Base-by-base conservation (phyloP, 192 early-diverging fungal species). In the Coemansia reversa region DNA sequence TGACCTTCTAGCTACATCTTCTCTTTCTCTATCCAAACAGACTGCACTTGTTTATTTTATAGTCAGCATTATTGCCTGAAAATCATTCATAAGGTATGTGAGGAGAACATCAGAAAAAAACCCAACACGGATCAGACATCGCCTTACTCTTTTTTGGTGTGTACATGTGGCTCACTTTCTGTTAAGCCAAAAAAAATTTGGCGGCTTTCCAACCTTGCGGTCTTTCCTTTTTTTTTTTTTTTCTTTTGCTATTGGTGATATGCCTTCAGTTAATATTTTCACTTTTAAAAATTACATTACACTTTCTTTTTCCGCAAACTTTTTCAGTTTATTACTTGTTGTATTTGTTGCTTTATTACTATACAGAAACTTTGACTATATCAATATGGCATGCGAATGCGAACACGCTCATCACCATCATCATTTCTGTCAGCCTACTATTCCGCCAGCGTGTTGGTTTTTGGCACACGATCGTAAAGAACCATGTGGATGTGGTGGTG, bases 401-500 rank as follows among this genome's bases (percentile, higher is more conserved):
- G 24, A 59, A 39, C 23, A 53, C 16, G 19, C 55, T 4, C 64
- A 55, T 29, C 63, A 65, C 23, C 35, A 58, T n/a, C 45, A 48
- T 49, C 59, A 60, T 23, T 56, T 56, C 29, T 62, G 63, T 42
- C 47, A 51, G 24, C 69, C 69, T 14, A 48, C 60, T 1, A 49
- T 72, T 12, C 69, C 68, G 2, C 61, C 75, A 6, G 65, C 75
- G 2, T 77, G 75, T 66, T 77, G 75, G 75, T 67, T 77, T 53
- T 55, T 77, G 23, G 64, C 51, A 8, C 75, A 77, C 49, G 75
- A 77, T 30, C 69, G 75, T 24, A 76, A 76, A 33, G 75, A 71
- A 59, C 68, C 68, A 0, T 77, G 75, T 30, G 75, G 75, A 24
- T 77, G 75, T 50, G 75, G 75, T 18, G 75, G 75, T 51, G 51